phyloP scores from a whole-genome alignment of 1,139 yeast species.

The Trichomonascaceae sp. region DNA sequence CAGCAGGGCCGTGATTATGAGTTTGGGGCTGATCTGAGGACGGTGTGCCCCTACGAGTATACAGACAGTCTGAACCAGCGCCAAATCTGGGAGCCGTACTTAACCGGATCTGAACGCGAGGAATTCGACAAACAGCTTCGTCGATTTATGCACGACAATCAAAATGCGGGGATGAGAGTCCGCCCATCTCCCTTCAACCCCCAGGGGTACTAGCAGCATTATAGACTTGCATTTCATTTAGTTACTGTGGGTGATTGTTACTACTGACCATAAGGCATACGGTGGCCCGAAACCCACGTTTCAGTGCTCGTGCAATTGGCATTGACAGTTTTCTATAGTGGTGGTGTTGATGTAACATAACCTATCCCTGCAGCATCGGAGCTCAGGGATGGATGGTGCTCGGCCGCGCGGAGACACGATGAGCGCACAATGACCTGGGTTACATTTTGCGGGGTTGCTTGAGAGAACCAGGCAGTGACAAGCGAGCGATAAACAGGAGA shows the following conservation, averaged over 20 bases:
- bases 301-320: too few relatives aligned
- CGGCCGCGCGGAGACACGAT: too few relatives aligned
- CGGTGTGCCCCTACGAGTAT: slow-evolving; percentile 21
- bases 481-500: too few relatives aligned
- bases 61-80: slow-evolving; percentile 22
- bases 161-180: slow-evolving; percentile 17
- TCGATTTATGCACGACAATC: slow-evolving; percentile 19
- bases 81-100: slow-evolving; percentile 23
- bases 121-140: slow-evolving; percentile 21
- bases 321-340: too few relatives aligned
- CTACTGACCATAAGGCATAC: too few relatives aligned
- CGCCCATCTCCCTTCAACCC: slow-evolving; percentile 17
- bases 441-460: too few relatives aligned
- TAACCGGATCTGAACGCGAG: slow-evolving; percentile 21
- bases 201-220: not conserved
- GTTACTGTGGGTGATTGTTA: slow-evolving; percentile 1
- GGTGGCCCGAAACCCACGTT: too few relatives aligned
- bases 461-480: too few relatives aligned
- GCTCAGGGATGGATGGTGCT: too few relatives aligned
- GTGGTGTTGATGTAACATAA: too few relatives aligned
- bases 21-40: slow-evolving; percentile 11
- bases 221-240: not conserved
- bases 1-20: slow-evolving; percentile 2
- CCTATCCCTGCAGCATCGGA: too few relatives aligned
- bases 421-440: too few relatives aligned